These are phyloP conservation scores for Aspergillus calidoustus DNA, from an alignment of 2,329 filamentous ascomycete species.

Conservation along the genomic window DNA sequence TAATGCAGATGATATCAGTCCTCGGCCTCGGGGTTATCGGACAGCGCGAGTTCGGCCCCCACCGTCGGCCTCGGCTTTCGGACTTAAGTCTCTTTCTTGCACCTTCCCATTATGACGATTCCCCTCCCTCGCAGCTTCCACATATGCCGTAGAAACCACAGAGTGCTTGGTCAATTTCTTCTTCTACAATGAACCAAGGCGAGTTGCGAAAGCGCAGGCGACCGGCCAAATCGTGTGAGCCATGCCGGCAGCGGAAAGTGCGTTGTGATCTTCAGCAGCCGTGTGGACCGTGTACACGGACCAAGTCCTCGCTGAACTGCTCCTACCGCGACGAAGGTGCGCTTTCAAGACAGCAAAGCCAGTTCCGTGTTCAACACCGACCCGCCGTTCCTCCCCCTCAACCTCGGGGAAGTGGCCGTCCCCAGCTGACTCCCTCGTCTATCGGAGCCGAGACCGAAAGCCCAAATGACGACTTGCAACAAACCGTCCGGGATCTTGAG, in stretches of 20 bases:
- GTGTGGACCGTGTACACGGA: slow-evolving; percentile 32
- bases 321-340: slow-evolving; percentile 25
- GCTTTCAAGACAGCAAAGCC: not conserved
- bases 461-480: not conserved
- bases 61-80: not conserved
- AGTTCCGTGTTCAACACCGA: not conserved
- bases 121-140: not conserved
- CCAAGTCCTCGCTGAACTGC: slow-evolving; percentile 28
- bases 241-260: slow-evolving; percentile 37
- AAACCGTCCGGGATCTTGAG: not conserved
- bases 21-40: not conserved
- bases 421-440: not conserved
- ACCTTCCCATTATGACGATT: not conserved
- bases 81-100: not conserved
- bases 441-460: not conserved
- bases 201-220: slow-evolving; percentile 34
- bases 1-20: not conserved
- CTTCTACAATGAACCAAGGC: slow-evolving; percentile 2
- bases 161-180: not conserved
- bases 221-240: slow-evolving; percentile 33
- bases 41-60: not conserved
- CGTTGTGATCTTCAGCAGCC: slow-evolving; percentile 34
- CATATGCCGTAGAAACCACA: not conserved
- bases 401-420: not conserved
- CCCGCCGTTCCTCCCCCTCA: not conserved